Percentiles rank a stretch among this genome's conserved stretches.
phyloP scores from a whole-genome alignment of 1,139 yeast genomes.

The Lodderomyces oxycetoniae region DNA sequence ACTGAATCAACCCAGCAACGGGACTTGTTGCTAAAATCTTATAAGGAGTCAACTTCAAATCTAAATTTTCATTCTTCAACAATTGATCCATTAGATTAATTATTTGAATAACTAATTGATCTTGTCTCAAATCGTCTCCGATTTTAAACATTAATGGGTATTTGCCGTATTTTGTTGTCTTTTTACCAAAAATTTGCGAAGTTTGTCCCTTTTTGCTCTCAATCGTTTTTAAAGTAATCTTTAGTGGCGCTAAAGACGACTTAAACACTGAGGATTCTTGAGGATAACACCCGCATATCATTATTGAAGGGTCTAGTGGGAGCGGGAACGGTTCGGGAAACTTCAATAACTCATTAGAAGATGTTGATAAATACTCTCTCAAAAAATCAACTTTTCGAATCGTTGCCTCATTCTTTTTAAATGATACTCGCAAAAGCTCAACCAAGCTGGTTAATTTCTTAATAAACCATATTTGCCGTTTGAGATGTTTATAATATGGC shows the following conservation, averaged over 20 bases:
- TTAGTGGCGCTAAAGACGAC: slow-evolving; percentile 83
- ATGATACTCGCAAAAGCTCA: slow-evolving; percentile 35
- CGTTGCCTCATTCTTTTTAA: slow-evolving; percentile 44
- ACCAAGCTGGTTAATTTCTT: slow-evolving; percentile 41
- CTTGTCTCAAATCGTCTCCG: slow-evolving; percentile 95
- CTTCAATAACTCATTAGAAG: slow-evolving; percentile 38
- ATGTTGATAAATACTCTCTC: slow-evolving; percentile 36
- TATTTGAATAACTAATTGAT: slow-evolving; percentile 91
- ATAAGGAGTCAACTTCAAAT: slow-evolving; percentile 82
- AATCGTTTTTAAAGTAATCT: slow-evolving; percentile 68
- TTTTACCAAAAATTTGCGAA: slow-evolving; percentile 34
- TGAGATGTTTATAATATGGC: slow-evolving; percentile 36
- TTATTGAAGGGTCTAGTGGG: slow-evolving; percentile 67
- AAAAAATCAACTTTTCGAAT: slow-evolving; percentile 40
- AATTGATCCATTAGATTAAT: slow-evolving; percentile 88
- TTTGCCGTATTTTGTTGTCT: slow-evolving; percentile 38
- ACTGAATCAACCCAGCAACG: slow-evolving; percentile 87
- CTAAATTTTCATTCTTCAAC: slow-evolving; percentile 83
- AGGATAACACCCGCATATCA: slow-evolving; percentile 71
- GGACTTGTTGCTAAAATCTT: slow-evolving; percentile 88
- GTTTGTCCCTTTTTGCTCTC: slow-evolving; percentile 16
- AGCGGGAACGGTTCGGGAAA: slow-evolving; percentile 54
- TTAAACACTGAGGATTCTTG: slow-evolving; percentile 84
- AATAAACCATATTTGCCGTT: slow-evolving; percentile 43
- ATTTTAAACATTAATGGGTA: slow-evolving; percentile 90